phyloP scores from a whole-genome alignment of 1,139 yeast genomes.

The Hansenula anomala region DNA sequence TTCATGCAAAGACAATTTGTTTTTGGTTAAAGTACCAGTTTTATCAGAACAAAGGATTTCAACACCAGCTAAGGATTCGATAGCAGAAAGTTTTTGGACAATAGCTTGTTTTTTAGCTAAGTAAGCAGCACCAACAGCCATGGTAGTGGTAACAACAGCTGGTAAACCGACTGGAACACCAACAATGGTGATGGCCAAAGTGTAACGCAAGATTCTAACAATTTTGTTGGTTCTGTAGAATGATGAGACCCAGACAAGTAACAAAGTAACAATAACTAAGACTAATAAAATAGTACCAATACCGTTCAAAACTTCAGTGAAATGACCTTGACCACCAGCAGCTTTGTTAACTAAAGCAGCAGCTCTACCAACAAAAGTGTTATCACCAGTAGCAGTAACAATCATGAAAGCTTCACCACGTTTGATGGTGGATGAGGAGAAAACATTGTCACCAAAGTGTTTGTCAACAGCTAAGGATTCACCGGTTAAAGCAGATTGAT shows the following conservation, averaged over 20 bases:
- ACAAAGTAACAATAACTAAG: constrained; percentile 80
- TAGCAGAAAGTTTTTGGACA: constrained; percentile 97
- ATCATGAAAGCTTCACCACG: constrained; percentile 96
- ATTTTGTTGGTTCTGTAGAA: constrained; percentile 92
- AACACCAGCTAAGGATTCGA: constrained; percentile 98
- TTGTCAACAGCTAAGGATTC: constrained; percentile 96
- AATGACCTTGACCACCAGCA: constrained; percentile 90
- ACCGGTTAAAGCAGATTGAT: constrained; percentile 98
- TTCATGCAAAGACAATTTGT: constrained; percentile 93
- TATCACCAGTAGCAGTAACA: constrained; percentile 95
- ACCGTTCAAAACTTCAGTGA: constrained; percentile 97
- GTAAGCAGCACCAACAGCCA: constrained; percentile 99
- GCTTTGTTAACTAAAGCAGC: constrained; percentile 97
- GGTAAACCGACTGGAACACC: constrained; percentile 99
- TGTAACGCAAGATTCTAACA: constrained; percentile 89
- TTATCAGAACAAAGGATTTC: constrained; percentile 98
- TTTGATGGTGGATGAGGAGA: constrained; percentile 94
- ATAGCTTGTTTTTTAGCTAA: constrained; percentile 97
- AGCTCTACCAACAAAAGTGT: constrained; percentile 92
- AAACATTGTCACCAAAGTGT: constrained; percentile 80
- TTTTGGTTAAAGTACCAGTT: constrained; percentile 99
- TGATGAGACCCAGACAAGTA: constrained; percentile 90
- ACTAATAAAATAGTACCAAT: constrained; percentile 91
- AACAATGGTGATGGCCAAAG: constrained; percentile 93
- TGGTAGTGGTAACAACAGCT: constrained; percentile 98